Evolutionary conservation across 768 basidiomycete species (phyloP).

Genomic region (Steccherinum ochraceum): DNA sequence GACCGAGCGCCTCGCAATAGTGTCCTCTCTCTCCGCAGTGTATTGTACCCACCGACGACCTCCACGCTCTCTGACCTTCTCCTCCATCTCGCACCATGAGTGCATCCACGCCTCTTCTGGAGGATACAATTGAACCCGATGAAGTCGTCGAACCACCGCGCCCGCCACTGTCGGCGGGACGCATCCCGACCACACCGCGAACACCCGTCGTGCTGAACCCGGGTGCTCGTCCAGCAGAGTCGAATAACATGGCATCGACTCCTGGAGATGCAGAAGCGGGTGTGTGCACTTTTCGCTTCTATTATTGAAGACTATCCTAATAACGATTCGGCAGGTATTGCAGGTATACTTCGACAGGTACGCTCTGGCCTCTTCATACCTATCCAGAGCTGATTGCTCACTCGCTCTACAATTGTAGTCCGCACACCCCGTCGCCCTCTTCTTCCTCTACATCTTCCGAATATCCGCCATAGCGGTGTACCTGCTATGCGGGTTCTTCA

Average conservation of each 20-base stretch:
- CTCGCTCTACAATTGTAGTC: constrained; percentile 58
- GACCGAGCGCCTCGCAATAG: too few species aligned
- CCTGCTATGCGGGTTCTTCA: constrained; percentile 87
- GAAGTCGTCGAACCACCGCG: constrained; percentile 37
- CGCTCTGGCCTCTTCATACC: constrained; percentile 3
- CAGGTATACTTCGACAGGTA: constrained; percentile 76
- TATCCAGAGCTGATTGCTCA: too few species aligned
- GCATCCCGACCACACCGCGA: constrained; percentile 27
- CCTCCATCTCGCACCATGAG: too few species aligned
- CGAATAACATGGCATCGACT: constrained; percentile 41
- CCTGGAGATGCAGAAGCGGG: constrained; percentile 74
- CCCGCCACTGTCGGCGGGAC: constrained; percentile 22
- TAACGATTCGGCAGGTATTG: constrained; percentile 31
- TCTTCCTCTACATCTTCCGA: constrained; percentile 87
- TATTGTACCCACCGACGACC: too few species aligned
- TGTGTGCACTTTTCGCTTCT: constrained; percentile 22
- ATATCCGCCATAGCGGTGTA: constrained; percentile 87
- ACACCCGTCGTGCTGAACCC: constrained; percentile 54
- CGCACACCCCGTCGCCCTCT: constrained; percentile 75
- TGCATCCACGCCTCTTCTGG: constrained; percentile 53
- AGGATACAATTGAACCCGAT: constrained; percentile 81
- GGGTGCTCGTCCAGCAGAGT: constrained; percentile 31
- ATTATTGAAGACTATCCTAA: not conserved
- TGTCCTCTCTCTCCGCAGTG: too few species aligned
- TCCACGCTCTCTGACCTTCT: too few species aligned